Conservation (phyloP, 1,284 basidiomycete species). For the Thecaphora thlaspeos region DNA sequence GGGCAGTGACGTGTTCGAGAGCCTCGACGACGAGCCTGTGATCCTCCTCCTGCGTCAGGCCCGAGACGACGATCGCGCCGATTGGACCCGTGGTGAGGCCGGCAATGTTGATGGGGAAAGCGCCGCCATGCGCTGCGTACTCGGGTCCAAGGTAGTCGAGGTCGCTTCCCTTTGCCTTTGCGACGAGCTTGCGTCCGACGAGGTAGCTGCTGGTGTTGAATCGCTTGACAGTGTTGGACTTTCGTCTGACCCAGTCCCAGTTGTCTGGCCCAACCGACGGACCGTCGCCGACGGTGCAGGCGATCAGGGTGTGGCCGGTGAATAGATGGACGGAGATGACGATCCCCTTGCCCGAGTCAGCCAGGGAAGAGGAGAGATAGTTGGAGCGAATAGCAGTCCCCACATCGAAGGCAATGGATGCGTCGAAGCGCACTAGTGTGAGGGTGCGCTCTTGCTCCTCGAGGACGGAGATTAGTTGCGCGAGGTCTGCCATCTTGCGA, state of each 20-base stretch:
- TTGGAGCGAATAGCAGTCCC: too few species aligned
- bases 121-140: conserved; percentile 41
- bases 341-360: too few species aligned
- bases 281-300: conserved; percentile 24
- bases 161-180: conserved; percentile 25
- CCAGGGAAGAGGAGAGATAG: too few species aligned
- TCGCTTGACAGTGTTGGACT: conserved; percentile 32
- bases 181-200: conserved; percentile 17
- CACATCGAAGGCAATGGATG: too few species aligned
- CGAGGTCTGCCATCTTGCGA: too few species aligned
- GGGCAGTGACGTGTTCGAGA: conserved; percentile 5
- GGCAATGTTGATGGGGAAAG: conserved; percentile 26
- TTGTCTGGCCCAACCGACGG: conserved; percentile 26
- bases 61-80: conserved; percentile 32
- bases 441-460: too few species aligned
- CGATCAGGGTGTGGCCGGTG: conserved; percentile 32
- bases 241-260: conserved; percentile 36
- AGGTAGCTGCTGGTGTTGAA: conserved; percentile 26
- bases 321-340: conserved; percentile 35
- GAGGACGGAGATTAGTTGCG: too few species aligned
- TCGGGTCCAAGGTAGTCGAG: conserved; percentile 33
- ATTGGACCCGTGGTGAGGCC: conserved; percentile 10
- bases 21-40: conserved; percentile 26
- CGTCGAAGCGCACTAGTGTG: too few species aligned
- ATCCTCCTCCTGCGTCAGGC: conserved; percentile 34